Evolutionary conservation across 2,329 filamentous ascomycete species (phyloP), one percentile per base, ranked within the genome.

Genomic region (Coniella lustricola): DNA sequence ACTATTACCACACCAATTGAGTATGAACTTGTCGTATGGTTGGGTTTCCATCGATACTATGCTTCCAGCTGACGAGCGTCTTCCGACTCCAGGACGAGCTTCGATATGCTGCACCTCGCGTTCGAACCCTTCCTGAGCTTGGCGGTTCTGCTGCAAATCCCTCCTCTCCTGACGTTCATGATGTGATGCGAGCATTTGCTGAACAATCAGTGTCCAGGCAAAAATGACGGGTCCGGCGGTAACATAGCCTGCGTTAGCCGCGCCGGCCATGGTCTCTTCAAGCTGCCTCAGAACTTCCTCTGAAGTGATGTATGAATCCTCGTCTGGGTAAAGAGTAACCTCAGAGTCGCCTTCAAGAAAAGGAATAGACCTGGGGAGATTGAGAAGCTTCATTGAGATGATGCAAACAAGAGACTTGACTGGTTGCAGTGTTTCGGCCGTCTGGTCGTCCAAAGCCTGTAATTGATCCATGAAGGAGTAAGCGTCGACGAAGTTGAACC

Each of bases 121-220:
- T 60, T 79, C 67, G 53, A 81, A 81, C 3, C 72, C 74, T 52
- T 79, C 77, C 38, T 77, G 72, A 0, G 78, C 76, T 52, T 74
- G 75, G 58, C 81, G 75, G 53, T 81, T 78, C 45, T 81, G 69
- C 14, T 78, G 64, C 22, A 76, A 67, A 55, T 82, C 78, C 41
- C 78, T 68, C 50, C 75, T 74, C 60, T 85, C 82, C 34, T 78
- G 79, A 39, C 83, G 73, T 44, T 72, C 73, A 49, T 79, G 73
- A 55, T 82, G 84, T 12, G 78, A 77, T 36, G 79, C 68, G 55
- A 81, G 79, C 68, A 93, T 80, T 21, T 77, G 75, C 58, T 85
- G 79, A 9, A 90, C 72, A 21, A 95, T 77, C 41, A 91, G 71
- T 3, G 84, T 81, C 90, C 90, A 97, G 3, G 86, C 80, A 56